Evolutionary conservation across 2,329 filamentous ascomycete genomes (phyloP), one percentile per base, ranked within the genome.

Genomic region (Botryotinia convoluta): DNA sequence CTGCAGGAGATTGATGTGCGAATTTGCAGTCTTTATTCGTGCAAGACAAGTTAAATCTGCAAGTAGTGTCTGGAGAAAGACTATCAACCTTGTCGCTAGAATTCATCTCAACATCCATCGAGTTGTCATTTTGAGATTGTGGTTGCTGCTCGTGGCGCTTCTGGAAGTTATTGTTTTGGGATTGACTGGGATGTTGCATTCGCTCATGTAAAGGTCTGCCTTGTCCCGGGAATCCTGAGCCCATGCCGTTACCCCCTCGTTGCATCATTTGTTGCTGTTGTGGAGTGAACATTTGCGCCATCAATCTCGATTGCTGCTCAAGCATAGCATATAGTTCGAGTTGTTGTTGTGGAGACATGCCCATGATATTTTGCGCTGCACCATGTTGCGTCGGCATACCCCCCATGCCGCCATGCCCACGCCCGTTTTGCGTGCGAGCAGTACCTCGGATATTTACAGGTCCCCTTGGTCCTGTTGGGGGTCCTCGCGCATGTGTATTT

Each of bases 1-100:
- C 95, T 3, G 93, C 94, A 2, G 96, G 94, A 26, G 95, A 97
- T 84, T 98, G 95, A 80, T 99, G 96, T 29, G 94, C 96, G 82
- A 94, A 99, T 77, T 91, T 92, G 84, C 96, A 99, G 75, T 97
- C 93, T 77, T 89, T 90, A 83, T 97, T 97, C 57, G 92, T 93
- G 85, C 96, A 99, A 76, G 89, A 87, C 71, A 96, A 85, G 84
- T 98, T 98, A 86, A 90, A 99, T 79, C 92, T 93, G 88, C 96
- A 99, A 75, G 95, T 85, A 22, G 86, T 92, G 67, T 93, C 89
- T 9, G 90, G 87, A 3, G 88, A 85, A 88, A 87, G n/a, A 85
- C 76, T 78, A 74, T 78, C 76, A 79, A 86, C 89, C 54, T 80
- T 87, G 82, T 85, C 84, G 85, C 89, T 80, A 4, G 84, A 45